These are phyloP conservation scores for Selaginella tamariscina DNA, from an alignment of 75 land plant genomes.

Conservation along the genomic window DNA sequence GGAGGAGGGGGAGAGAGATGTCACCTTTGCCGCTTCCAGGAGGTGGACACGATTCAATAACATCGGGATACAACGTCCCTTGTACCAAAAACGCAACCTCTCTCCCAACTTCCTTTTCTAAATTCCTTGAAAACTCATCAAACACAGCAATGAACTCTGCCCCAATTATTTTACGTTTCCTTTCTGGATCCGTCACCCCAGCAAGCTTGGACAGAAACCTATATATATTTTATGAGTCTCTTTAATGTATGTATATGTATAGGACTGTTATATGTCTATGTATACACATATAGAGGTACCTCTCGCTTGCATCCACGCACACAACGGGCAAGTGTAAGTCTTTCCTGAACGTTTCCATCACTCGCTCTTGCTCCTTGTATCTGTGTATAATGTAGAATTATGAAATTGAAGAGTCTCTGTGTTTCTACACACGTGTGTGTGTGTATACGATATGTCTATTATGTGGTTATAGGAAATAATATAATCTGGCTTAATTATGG, in stretches of 20 bases:
- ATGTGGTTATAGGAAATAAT: too few species aligned
- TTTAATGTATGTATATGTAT: too few species aligned
- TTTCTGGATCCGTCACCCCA: constrained; percentile 82
- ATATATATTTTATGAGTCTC: too few species aligned
- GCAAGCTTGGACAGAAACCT: constrained; percentile 70
- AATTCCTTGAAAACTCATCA: constrained; percentile 60
- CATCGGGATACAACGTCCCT: constrained; percentile 94
- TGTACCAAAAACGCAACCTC: constrained; percentile 73
- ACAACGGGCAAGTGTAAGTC: constrained; percentile 88
- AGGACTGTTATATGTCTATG: too few species aligned
- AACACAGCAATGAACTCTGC: constrained; percentile 68
- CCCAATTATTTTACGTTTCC: constrained; percentile 85
- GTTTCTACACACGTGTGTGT: too few species aligned
- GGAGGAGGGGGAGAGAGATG: too few species aligned
- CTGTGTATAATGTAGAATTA: too few species aligned
- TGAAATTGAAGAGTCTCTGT: too few species aligned
- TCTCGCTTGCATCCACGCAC: constrained; percentile 71
- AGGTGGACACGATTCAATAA: constrained; percentile 96
- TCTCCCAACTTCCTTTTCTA: constrained; percentile 53
- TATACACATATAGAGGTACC: too few species aligned
- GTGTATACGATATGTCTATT: too few species aligned
- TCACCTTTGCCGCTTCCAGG: constrained; percentile 94
- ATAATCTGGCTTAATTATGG: too few species aligned
- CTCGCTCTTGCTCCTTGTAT: constrained; percentile 78
- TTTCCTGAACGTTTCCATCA: constrained; percentile 66